Evolutionary conservation across 2,329 filamentous ascomycete genomes (phyloP), one percentile per base, ranked within the genome.

Genomic region (Aspergillus udagawae): DNA sequence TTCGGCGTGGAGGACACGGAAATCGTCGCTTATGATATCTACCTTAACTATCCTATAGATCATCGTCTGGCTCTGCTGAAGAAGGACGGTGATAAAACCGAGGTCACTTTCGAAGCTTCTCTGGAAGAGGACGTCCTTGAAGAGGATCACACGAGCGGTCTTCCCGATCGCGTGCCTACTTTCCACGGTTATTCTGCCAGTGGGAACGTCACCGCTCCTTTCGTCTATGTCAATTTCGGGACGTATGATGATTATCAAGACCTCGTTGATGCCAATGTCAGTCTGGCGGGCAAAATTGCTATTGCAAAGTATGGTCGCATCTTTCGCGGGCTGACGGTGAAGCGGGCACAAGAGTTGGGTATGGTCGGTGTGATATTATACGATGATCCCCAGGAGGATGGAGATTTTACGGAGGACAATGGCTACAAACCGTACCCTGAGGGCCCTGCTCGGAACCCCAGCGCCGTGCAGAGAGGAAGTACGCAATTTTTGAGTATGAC

Each of bases 131-230:
- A 96, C 68, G 82, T 93, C 1, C 78, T 97, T 4, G 82, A 91
- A 0, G 87, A 96, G 53, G 94, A 99, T 71, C 83, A 86, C 3
- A 95, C 92, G 0, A 91, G 86, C 20, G 83, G 86, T 23, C 78
- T 91, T 49, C 75, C 83, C 9, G 83, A 92, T 66, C 82, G 91
- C 29, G 83, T 97, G 25, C 92, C 93, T 1, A 93, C 89, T 0
- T 97, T 97, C 78, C 93, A 97, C 70, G 94, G 93, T 53, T 97
- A 97, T 74, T 96, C 91, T 3, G 92, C 92, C 4, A 92, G 82
- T 59, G 93, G 93, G 28, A 96, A 97, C 72, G 93, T 95, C 50
- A 97, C 93, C 0, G 91, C 86, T 2, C 84, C 86, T 14, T 94
- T 90, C 63, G 90, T 96, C 32, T 97, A 88, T 68, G 91, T 90